These are phyloP conservation scores for Russula brevipes DNA, from an alignment of 768 basidiomycete species.

Conservation along the genomic window DNA sequence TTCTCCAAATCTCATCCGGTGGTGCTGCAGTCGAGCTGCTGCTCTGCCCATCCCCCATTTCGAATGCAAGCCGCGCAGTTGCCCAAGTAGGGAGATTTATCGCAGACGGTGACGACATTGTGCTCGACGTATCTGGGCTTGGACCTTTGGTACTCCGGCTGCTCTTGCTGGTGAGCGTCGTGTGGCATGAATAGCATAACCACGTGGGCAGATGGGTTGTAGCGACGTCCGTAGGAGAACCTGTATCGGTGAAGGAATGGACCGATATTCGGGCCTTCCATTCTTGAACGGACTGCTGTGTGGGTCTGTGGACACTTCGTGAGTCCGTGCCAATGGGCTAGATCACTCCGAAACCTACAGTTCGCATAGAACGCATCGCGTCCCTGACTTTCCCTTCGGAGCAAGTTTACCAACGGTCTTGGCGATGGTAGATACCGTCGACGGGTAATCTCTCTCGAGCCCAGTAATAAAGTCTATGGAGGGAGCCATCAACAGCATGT, in stretches of 20 bases:
- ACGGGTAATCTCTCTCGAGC: slow-evolving; percentile 77
- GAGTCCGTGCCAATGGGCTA: background rate
- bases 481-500: background rate
- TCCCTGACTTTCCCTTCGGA: slow-evolving; percentile 51
- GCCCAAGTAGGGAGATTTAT: slow-evolving; percentile 27
- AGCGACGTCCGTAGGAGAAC: slow-evolving; percentile 3
- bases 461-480: slow-evolving; percentile 69
- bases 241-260: slow-evolving; percentile 42
- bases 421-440: slow-evolving; percentile 79
- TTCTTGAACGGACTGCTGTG: slow-evolving; percentile 56
- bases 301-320: slow-evolving; percentile 42
- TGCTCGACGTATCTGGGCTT: slow-evolving; percentile 5
- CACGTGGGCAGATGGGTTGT: slow-evolving; percentile 34
- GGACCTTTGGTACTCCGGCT: slow-evolving; percentile 37
- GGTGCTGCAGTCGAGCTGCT: background rate
- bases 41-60: background rate
- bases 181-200: slow-evolving; percentile 63
- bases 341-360: slow-evolving; percentile 37
- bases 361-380: slow-evolving; percentile 58
- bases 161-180: slow-evolving; percentile 53
- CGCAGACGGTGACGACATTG: background rate
- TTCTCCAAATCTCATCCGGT: slow-evolving; percentile 32
- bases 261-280: slow-evolving; percentile 78
- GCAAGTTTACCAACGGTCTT: slow-evolving; percentile 75
- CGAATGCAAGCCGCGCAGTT: slow-evolving; percentile 1